phyloP scores from a whole-genome alignment of 202 grass and related monocot species.

The Panicum virgatum region DNA sequence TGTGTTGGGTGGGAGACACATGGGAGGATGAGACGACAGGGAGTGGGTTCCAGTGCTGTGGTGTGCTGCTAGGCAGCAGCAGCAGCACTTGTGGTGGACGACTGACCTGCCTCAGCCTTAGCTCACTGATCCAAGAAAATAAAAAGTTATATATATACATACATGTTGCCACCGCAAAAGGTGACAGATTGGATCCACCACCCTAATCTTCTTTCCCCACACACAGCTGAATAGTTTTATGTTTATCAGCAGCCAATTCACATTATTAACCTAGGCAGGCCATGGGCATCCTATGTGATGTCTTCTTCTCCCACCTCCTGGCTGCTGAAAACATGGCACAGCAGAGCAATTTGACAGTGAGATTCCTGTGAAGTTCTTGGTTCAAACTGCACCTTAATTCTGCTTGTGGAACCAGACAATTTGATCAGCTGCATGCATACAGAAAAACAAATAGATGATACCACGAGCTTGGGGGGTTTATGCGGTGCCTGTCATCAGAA shows the following conservation, averaged over 20 bases:
- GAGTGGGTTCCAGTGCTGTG: constrained; percentile 40
- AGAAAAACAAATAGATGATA: neutral
- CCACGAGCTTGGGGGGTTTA: neutral
- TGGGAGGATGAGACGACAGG: constrained; percentile 29
- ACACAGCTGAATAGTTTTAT: constrained; percentile 3
- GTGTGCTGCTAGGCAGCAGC: neutral
- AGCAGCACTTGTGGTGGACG: constrained; percentile 46
- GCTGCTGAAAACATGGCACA: neutral
- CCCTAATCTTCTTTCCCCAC: constrained; percentile 20
- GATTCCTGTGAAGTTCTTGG: neutral
- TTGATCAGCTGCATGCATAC: neutral
- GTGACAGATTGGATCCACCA: constrained; percentile 58
- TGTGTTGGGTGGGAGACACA: constrained; percentile 50
- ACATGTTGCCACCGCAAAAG: constrained; percentile 45
- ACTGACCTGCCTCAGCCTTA: constrained; percentile 27
- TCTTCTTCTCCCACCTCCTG: neutral
- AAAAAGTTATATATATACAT: neutral
- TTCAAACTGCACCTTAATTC: neutral
- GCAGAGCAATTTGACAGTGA: neutral
- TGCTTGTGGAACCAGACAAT: neutral
- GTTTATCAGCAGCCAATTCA: neutral
- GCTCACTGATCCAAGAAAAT: neutral
- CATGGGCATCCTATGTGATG: constrained; percentile 10
- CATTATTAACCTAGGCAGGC: neutral
- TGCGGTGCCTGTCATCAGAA: neutral